Evolutionary conservation across 108 stramenopile species (phyloP).

Genomic region (Fragilariopsis cylindrus): DNA sequence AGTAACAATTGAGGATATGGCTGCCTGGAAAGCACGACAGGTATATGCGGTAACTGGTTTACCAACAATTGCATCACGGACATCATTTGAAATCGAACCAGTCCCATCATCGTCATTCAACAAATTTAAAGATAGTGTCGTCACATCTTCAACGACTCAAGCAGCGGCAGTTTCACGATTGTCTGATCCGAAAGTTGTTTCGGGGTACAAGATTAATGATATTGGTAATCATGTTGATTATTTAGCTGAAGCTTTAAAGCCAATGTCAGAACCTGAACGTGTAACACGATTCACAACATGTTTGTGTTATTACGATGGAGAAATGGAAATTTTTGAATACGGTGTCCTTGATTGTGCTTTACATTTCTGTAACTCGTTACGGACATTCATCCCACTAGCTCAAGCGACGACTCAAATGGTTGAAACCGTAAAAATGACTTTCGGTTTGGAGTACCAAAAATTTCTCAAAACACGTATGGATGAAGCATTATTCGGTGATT

Average conservation of each 20-base stretch:
- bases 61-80: constrained; percentile 73
- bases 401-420: constrained; percentile 72
- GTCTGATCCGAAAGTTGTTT: constrained; percentile 49
- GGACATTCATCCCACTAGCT: constrained; percentile 74
- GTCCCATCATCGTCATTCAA: constrained; percentile 36
- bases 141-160: constrained; percentile 27
- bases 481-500: constrained; percentile 48
- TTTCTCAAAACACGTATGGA: constrained; percentile 59
- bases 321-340: constrained; percentile 81
- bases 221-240: constrained; percentile 80
- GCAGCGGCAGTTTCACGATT: constrained; percentile 24
- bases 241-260: constrained; percentile 65
- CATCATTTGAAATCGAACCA: constrained; percentile 84
- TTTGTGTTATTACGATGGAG: constrained; percentile 87
- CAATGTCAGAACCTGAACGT: constrained; percentile 74
- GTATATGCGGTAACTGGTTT: constrained; percentile 79
- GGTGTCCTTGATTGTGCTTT: constrained; percentile 75
- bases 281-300: constrained; percentile 76
- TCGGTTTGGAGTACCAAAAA: constrained; percentile 76
- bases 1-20: constrained; percentile 78
- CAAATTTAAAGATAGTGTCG: constrained; percentile 27
- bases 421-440: constrained; percentile 64
- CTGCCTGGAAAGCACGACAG: constrained; percentile 78
- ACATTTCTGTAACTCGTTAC: constrained; percentile 58
- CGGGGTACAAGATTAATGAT: constrained; percentile 82